These are phyloP conservation scores for Yamadazyma conglobata DNA, from an alignment of 1,139 yeast genomes.

Conservation along the genomic window DNA sequence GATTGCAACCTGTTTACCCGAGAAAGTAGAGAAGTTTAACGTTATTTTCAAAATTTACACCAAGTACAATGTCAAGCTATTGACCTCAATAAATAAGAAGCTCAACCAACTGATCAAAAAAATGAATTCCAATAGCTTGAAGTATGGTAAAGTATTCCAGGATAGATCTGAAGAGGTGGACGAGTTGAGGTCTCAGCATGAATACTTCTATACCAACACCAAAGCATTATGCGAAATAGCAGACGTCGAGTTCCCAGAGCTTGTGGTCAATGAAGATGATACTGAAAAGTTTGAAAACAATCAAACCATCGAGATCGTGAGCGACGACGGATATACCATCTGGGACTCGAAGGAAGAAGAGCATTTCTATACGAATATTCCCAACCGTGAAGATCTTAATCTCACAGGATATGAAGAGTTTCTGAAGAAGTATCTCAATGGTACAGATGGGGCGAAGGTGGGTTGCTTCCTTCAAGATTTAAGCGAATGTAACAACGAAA, in stretches of 20 bases:
- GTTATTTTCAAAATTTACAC: slow-evolving; percentile 47
- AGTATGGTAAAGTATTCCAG: slow-evolving; percentile 63
- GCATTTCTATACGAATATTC: slow-evolving; percentile 52
- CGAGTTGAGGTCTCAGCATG: slow-evolving; percentile 33
- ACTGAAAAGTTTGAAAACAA: slow-evolving; percentile 16
- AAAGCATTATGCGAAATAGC: slow-evolving; percentile 44
- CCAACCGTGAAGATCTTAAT: slow-evolving; percentile 27
- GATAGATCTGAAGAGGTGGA: slow-evolving; percentile 46
- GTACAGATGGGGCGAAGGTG: slow-evolving; percentile 43
- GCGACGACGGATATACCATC: slow-evolving; percentile 19
- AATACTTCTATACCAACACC: slow-evolving; percentile 44
- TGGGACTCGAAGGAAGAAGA: slow-evolving; percentile 71
- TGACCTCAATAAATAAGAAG: slow-evolving; percentile 32
- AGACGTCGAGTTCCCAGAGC: slow-evolving; percentile 28
- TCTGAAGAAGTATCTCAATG: slow-evolving; percentile 5
- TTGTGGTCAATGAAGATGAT: slow-evolving; percentile 18
- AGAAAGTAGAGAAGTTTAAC: slow-evolving; percentile 14
- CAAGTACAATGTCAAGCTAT: slow-evolving; percentile 37
- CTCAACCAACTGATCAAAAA: slow-evolving; percentile 34
- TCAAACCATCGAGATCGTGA: slow-evolving; percentile 23
- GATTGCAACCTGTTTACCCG: slow-evolving; percentile 12
- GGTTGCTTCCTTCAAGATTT: slow-evolving; percentile 42
- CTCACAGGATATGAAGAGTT: slow-evolving; percentile 13
- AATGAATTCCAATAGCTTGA: slow-evolving; percentile 54
- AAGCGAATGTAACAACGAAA: slow-evolving; percentile 27